These are phyloP conservation scores for Aspergillus chevalieri DNA, from an alignment of 2,329 filamentous ascomycete genomes.

Conservation along the genomic window DNA sequence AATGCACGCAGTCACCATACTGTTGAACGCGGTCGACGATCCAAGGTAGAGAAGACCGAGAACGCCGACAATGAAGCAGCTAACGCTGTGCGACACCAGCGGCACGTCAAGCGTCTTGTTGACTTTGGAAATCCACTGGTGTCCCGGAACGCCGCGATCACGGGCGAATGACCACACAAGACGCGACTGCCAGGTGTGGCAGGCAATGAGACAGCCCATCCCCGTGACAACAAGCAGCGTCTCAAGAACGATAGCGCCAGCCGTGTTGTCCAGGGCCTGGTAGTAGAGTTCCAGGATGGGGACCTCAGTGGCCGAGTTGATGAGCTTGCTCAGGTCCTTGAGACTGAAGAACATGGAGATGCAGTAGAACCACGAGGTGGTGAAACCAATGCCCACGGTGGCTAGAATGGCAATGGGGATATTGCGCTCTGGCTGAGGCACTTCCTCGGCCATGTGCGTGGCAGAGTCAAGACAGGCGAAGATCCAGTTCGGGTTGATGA, in stretches of 20 bases:
- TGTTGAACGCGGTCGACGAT: constrained; percentile 38
- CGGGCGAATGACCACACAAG: constrained; percentile 49
- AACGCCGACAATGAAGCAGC: constrained; percentile 41
- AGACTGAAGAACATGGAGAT: constrained; percentile 48
- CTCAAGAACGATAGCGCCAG: constrained; percentile 44
- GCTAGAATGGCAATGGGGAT: constrained; percentile 48
- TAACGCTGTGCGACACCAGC: constrained; percentile 40
- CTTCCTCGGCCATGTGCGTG: constrained; percentile 49
- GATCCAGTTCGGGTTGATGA: constrained; percentile 49
- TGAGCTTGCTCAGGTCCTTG: constrained; percentile 37
- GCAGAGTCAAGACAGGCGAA: constrained; percentile 48
- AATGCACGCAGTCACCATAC: constrained; percentile 43
- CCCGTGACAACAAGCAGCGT: constrained; percentile 44
- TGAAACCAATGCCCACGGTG: constrained; percentile 39
- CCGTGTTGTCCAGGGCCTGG: constrained; percentile 37
- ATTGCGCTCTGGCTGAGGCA: constrained; percentile 43
- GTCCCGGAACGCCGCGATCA: constrained; percentile 44
- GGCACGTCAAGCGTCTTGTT: constrained; percentile 40
- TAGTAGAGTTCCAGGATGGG: constrained; percentile 47
- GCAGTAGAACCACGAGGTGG: constrained; percentile 44
- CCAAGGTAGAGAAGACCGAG: constrained; percentile 45
- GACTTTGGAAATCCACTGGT: constrained; percentile 36
- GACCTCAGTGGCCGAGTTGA: constrained; percentile 38
- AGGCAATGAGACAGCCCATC: constrained; percentile 42
- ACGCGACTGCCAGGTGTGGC: constrained; percentile 47